Evolutionary conservation across 768 basidiomycete species (phyloP), one percentile per base, ranked within the genome.

Genomic region (Boletellus sp.): DNA sequence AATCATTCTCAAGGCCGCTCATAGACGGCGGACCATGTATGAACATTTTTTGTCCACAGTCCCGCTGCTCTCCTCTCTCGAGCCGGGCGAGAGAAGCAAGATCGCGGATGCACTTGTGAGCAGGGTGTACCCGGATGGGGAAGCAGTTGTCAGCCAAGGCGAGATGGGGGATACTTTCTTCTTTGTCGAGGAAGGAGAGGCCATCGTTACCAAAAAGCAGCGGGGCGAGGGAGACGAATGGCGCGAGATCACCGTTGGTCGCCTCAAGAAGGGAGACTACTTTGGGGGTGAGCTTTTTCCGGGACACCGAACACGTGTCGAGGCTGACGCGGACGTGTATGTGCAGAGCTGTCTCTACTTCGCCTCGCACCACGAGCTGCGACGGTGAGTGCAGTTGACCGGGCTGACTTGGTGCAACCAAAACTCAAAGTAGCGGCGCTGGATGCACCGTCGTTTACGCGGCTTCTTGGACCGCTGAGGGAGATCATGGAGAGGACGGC

Each of bases 141-240:
- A 93, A 59, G 80, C 84, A 3, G 91, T 99, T 24, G 92, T 99
- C 45, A 77, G 75, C 42, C 87, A 98, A 68, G 95, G 95, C 47
- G 96, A 99, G 56, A 84, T 90, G 72, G 95, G 96, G 8, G 92
- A 95, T 61, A 94, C 91, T 33, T 98, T 98, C 74, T 99, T 93
- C 77, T 94, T 99, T 54, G 84, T 99, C 28, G 96, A 98, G 66
- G 91, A 91, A 59, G 95, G 95, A 16, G 84, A 89, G 57, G 95
- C 95, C 2, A 74, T 83, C 42, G 94, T 91, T 0, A 87, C 88
- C 39, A 94, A 96, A 72, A 72, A 74, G 39, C 81, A 84, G 50
- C 74, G 75, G 50, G 73, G 68, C 34, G 83, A 80, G 16, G 78
- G 79, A 40, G 85, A 80, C 0, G 75, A 80, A 40, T 64, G 72